phyloP scores from a whole-genome alignment of 768 basidiomycete genomes.

The Trametes cingulata region DNA sequence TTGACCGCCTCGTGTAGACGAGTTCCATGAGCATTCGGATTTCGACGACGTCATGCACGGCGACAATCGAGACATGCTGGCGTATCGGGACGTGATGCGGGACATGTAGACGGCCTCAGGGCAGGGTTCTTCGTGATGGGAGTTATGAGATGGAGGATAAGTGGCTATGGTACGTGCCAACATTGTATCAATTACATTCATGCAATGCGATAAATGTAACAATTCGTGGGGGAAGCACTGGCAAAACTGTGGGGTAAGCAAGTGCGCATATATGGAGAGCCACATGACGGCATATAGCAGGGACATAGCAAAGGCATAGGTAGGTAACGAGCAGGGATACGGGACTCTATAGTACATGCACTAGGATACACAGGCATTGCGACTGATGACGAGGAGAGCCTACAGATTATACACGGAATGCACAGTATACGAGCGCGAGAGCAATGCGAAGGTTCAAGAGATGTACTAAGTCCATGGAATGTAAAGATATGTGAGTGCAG shows the following conservation, averaged over 20 bases:
- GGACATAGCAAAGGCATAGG: neutral
- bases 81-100: slow-evolving; percentile 10
- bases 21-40: slow-evolving; percentile 57
- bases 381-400: neutral
- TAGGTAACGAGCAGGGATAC: too few species aligned
- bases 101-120: neutral
- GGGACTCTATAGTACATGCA: neutral
- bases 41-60: slow-evolving; percentile 42
- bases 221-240: too few species aligned
- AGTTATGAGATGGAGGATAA: neutral
- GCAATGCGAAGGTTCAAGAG: neutral
- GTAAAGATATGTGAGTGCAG: neutral
- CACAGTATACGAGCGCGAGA: neutral
- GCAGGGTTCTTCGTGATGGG: neutral
- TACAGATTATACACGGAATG: neutral
- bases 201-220: neutral
- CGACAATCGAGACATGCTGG: slow-evolving; percentile 15
- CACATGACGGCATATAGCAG: neutral
- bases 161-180: neutral
- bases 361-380: neutral
- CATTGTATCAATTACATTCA: neutral
- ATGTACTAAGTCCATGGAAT: neutral
- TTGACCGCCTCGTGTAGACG: slow-evolving; percentile 39
- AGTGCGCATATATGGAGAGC: neutral
- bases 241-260: too few species aligned